A percentile compares a stretch with the other conserved stretches of the same genome.
Evolutionary conservation across 1,284 basidiomycete species (phyloP).

Genomic region (Phellinidium pouzarii): DNA sequence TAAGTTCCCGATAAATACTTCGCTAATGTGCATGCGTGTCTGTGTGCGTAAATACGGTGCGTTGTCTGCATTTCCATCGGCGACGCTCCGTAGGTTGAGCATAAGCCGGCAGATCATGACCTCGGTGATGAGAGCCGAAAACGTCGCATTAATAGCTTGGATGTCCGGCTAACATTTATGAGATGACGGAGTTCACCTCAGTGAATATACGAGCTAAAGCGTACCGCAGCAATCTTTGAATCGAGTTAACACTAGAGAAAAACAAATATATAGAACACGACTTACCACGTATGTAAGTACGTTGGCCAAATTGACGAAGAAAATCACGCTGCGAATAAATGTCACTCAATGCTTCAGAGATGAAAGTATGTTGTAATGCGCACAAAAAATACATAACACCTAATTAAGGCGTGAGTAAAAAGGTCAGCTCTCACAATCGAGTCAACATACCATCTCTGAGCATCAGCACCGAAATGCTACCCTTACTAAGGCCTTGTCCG

Average conservation of each 20-base stretch:
- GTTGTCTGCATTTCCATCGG: neutral
- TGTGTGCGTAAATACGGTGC: neutral
- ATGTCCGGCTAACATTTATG: slow-evolving; percentile 2
- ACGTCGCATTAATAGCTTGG: slow-evolving; percentile 7
- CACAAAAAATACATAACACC: slow-evolving; percentile 5
- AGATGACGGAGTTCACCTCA: neutral
- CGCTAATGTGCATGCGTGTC: neutral
- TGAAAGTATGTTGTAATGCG: neutral
- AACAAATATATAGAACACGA: neutral
- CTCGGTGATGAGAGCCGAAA: slow-evolving; percentile 5
- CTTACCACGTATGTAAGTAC: slow-evolving; percentile 8
- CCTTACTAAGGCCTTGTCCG: neutral
- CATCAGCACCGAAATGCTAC: neutral
- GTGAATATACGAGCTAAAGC: neutral
- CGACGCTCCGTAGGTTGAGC: slow-evolving; percentile 1
- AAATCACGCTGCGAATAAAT: slow-evolving; percentile 5
- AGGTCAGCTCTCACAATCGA: neutral
- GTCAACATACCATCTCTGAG: neutral
- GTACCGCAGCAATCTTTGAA: neutral
- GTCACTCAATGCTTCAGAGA: neutral
- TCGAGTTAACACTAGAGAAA: neutral
- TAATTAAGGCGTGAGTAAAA: neutral
- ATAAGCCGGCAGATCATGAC: slow-evolving; percentile 10
- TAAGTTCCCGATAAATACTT: slow-evolving; percentile 1
- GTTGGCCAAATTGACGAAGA: slow-evolving; percentile 7